Evolutionary conservation across 768 basidiomycete species (phyloP), one percentile per base, ranked within the genome.

Genomic region (Trametes cubensis): DNA sequence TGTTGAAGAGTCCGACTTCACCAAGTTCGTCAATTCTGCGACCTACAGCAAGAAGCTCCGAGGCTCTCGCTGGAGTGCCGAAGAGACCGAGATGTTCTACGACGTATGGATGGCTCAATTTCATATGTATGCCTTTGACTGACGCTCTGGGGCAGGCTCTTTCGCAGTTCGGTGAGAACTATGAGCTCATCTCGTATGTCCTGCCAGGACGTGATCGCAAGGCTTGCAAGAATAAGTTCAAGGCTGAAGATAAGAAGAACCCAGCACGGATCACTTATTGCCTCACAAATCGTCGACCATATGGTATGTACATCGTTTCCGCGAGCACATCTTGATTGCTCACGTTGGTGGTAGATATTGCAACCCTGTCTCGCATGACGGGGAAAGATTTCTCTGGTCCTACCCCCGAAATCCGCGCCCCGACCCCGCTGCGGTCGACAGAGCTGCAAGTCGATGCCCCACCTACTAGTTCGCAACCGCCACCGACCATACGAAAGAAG

Each of bases 181-280:
- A 95, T 69, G 94, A 95, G 72, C 82, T 95, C 44, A 94, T 96
- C 63, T 90, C 94, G 3, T 87, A 87, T 67, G 81, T 94, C 14
- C 80, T 96, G 20, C 92, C 92, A 41, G 88, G 89, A 18, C 87
- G 94, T 17, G 90, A 93, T 69, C 82, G 94, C 20, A 92, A 90
- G 70, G 88, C 94, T 26, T 94, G 95, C 74, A 94, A 93, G 75
- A 90, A 92, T 73, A 96, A 96, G 71, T 96, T 94, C 79, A 95
- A 92, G 69, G 81, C 86, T 0, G 95, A 96, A 73, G 94, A 95
- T 72, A 91, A 83, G 76, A 85, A 84, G 71, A 88, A 95, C 71
- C 81, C 86, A 28, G 81, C 80, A n/a, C 80, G 88, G 49, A 90
- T 96, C 59, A 88, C 86, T 62, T 79, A 83, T 63, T 89, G 86